A percentile compares a stretch with the other conserved stretches of the same genome.
These are phyloP conservation scores for Mortierella claussenii DNA, from an alignment of 192 early-diverging fungal genomes.

Conservation along the genomic window DNA sequence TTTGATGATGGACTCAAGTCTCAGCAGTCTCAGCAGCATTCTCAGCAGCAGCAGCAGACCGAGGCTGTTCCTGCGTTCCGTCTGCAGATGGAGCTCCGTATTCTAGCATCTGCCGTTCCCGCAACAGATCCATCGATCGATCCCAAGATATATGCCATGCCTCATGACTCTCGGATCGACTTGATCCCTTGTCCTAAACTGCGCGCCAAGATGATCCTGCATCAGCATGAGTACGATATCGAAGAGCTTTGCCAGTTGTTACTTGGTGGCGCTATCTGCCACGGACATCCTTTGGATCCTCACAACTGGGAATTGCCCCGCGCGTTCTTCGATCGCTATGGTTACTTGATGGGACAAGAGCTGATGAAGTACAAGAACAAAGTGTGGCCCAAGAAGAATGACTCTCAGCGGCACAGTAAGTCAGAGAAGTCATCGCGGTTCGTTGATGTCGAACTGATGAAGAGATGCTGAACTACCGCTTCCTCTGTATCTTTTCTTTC, in stretches of 20 bases:
- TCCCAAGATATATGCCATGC: conserved; percentile 40
- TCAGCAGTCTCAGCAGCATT: not conserved
- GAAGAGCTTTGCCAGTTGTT: conserved; percentile 53
- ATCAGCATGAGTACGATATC: conserved; percentile 50
- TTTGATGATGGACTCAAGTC: conserved; percentile 30
- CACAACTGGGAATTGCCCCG: conserved; percentile 55
- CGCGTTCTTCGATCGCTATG: conserved; percentile 56
- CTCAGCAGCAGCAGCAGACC: conserved; percentile 8
- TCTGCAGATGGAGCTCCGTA: conserved; percentile 40
- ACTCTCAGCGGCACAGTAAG: conserved; percentile 27
- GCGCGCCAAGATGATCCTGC: conserved; percentile 53
- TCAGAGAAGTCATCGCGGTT: too few relatives aligned
- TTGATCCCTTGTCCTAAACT: conserved; percentile 57
- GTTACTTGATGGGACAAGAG: conserved; percentile 49
- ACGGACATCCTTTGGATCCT: conserved; percentile 53
- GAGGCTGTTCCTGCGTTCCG: conserved; percentile 31
- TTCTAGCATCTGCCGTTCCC: conserved; percentile 42
- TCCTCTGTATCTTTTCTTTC: not conserved
- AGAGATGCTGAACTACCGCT: not conserved
- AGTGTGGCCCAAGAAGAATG: conserved; percentile 50
- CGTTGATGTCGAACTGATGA: too few relatives aligned
- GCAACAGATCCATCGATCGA: conserved; percentile 47
- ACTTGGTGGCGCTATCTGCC: conserved; percentile 54
- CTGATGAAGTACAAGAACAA: conserved; percentile 53
- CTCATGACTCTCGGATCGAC: conserved; percentile 55